Conservation (phyloP, 495 filamentous ascomycete genomes). For the Schizothecium vesticola region DNA sequence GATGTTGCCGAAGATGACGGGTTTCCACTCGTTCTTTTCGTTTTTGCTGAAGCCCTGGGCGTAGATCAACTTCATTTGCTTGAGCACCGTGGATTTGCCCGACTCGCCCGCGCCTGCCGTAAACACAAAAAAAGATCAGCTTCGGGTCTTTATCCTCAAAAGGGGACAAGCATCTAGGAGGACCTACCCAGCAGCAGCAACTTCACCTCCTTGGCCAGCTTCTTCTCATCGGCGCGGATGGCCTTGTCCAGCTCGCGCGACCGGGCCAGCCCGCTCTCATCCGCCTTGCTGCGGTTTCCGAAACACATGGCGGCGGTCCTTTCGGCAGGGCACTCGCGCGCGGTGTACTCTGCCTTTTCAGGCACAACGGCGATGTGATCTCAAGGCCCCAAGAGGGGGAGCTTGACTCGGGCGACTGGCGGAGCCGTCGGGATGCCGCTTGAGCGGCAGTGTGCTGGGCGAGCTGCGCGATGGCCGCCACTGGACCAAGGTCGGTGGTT, state of each 20-base stretch:
- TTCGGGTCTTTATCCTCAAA: neutral
- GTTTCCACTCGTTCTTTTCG: constrained; percentile 88
- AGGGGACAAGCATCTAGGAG: neutral
- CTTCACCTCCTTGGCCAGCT: constrained; percentile 73
- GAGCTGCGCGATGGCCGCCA: neutral
- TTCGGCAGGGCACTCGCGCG: neutral
- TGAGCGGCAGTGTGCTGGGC: neutral
- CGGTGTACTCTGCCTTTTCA: constrained; percentile 1
- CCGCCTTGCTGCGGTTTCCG: constrained; percentile 47
- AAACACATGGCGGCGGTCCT: constrained; percentile 54
- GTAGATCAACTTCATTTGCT: constrained; percentile 99
- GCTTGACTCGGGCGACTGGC: neutral
- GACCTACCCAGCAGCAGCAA: constrained; percentile 70
- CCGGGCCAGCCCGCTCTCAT: constrained; percentile 43
- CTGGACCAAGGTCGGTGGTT: neutral
- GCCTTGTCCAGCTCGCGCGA: constrained; percentile 69
- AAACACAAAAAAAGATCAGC: neutral
- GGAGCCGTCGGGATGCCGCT: neutral
- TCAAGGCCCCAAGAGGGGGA: neutral
- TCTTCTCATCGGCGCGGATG: constrained; percentile 77
- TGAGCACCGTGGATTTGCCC: constrained; percentile 95
- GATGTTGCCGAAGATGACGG: constrained; percentile 91
- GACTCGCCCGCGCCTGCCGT: constrained; percentile 86
- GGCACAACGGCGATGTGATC: neutral
- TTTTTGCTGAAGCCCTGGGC: constrained; percentile 84